A percentile compares a stretch with the other conserved stretches of the same genome.
phyloP scores from a whole-genome alignment of 306 rosid genomes.

The Quercus bicolor region DNA sequence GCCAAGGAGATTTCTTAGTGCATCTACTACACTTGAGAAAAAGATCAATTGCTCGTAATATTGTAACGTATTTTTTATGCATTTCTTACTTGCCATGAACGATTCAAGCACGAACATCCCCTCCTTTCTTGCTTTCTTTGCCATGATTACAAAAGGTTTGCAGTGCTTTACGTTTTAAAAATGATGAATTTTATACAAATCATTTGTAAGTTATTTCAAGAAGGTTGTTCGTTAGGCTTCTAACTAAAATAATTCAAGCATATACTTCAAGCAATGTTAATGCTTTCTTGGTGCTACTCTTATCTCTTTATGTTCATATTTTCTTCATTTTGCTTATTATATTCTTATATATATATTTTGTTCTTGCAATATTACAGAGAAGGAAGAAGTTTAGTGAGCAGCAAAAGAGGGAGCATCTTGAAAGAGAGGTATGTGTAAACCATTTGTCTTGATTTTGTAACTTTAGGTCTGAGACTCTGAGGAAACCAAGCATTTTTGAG shows the following conservation, averaged over 20 bases:
- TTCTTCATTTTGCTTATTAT: neutral
- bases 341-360: neutral
- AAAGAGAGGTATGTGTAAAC: conserved; percentile 63
- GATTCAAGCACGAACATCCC: neutral
- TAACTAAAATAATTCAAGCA: too few species aligned
- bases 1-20: neutral
- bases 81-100: too few species aligned
- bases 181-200: too few species aligned
- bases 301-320: neutral
- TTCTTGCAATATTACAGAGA: conserved; percentile 36
- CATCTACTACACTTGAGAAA: too few species aligned
- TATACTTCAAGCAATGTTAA: too few species aligned
- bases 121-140: neutral
- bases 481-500: neutral
- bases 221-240: too few species aligned
- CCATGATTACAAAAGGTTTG: neutral
- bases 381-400: conserved; percentile 61
- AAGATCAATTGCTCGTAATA: too few species aligned
- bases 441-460: neutral
- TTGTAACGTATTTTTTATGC: too few species aligned
- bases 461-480: too few species aligned
- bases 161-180: too few species aligned
- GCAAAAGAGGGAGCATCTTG: conserved; percentile 69
- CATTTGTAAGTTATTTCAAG: too few species aligned
- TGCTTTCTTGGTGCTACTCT: neutral